Base-by-base conservation (phyloP, 495 filamentous ascomycete genomes). In the Haplographium delicatum region DNA sequence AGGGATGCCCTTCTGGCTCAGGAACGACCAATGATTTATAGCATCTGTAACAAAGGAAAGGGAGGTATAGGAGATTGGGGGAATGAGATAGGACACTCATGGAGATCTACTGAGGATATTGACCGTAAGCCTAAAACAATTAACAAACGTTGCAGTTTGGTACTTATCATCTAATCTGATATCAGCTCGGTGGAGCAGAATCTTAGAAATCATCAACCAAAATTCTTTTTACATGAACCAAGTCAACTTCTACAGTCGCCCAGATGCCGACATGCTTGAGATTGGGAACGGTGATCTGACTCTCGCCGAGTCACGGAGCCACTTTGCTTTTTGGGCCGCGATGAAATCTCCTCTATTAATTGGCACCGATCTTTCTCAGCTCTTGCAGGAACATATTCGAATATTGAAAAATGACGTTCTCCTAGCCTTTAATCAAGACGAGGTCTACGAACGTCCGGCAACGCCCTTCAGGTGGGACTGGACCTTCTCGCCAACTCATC, bases 401-500 rank as follows among this genome's bases (percentile, higher is more conserved):
- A 67, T 78, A 18, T 40, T 76, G 7, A 66, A 62, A 34, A 76
- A 79, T 44, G 58, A 63, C 27, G 71, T 71, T 41, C 65, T 78
- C 18, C 65, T 80, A 18, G 62, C 62, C 0, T 68, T 72, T 44
- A 74, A 69, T 30, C 75, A 80, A 53, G 78, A 81, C 51, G 80
- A 84, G 50, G 83, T 84, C 76, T 51, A 45, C 49, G 81, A 80
- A 3, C 61, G 60, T 11, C 73, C 80, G 1, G 80, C 78, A 0
- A 72, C 61, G 59, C 82, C 82, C 1, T 86, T 81, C 49, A 84
- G 84, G 59, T 84, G 81, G 80, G 76, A 84, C 52, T 82, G 74
- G 68, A 85, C 78, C 0, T 88, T 80, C 51, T 74, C 82, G 38
- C 63, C 73, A 0, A 68, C 61, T 0, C 70, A 76, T 41, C 81